phyloP scores from a whole-genome alignment of 164 flowering plant genomes.

The Pachysandra terminalis region DNA sequence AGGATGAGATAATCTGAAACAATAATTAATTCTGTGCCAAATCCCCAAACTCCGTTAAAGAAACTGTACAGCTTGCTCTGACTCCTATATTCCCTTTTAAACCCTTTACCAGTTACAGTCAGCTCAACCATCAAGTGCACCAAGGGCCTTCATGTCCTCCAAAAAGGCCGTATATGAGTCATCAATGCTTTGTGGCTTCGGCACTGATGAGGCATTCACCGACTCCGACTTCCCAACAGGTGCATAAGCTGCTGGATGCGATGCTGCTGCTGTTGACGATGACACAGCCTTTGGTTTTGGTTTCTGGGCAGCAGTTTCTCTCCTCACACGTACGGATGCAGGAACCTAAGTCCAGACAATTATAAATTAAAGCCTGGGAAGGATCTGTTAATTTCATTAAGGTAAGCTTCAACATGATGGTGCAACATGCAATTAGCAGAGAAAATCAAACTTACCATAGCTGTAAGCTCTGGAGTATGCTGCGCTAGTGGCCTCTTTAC shows the following conservation, averaged over 20 bases:
- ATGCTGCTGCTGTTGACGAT: slow-evolving; percentile 23
- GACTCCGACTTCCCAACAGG: slow-evolving; percentile 36
- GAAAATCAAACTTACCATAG: slow-evolving; percentile 66
- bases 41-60: not conserved
- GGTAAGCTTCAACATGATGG: not conserved
- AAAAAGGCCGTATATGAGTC: slow-evolving; percentile 91
- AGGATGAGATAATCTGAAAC: not conserved
- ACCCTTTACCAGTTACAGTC: not conserved
- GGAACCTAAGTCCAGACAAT: slow-evolving; percentile 59
- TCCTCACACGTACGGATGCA: slow-evolving; percentile 96
- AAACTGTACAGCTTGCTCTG: not conserved
- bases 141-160: slow-evolving; percentile 98
- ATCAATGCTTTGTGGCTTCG: slow-evolving; percentile 72
- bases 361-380: not conserved
- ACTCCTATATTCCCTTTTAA: not conserved
- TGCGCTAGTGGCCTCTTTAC: slow-evolving; percentile 98
- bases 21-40: not conserved
- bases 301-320: slow-evolving; percentile 71
- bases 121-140: slow-evolving; percentile 79
- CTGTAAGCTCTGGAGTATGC: slow-evolving; percentile 97
- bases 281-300: slow-evolving; percentile 55
- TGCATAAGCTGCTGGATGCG: slow-evolving; percentile 37
- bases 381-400: not conserved
- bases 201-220: slow-evolving; percentile 40
- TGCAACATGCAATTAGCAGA: not conserved